Conservation (phyloP, 108 stramenopile genomes). For the Skeletonema costatum region DNA sequence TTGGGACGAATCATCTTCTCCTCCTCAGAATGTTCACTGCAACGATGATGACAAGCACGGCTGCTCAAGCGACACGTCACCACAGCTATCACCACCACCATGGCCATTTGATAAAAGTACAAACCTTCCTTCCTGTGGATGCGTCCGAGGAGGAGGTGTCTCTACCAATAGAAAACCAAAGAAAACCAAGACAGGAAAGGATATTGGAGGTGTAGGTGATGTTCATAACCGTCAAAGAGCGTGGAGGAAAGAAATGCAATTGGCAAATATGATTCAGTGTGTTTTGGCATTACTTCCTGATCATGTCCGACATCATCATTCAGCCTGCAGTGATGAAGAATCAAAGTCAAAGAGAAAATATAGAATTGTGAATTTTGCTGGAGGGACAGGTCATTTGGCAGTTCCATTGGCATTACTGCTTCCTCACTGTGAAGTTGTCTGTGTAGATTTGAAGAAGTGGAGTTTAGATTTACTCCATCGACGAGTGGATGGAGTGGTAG, state of each 20-base stretch:
- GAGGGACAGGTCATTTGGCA: constrained; percentile 71
- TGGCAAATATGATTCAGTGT: constrained; percentile 66
- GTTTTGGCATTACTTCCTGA: constrained; percentile 61
- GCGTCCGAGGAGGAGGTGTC: constrained; percentile 2
- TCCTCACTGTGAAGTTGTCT: constrained; percentile 59
- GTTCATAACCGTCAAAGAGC: constrained; percentile 52
- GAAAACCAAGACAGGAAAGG: constrained; percentile 27
- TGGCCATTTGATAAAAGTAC: constrained; percentile 28
- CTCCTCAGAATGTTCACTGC: background rate
- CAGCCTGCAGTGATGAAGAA: background rate
- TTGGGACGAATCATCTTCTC: constrained; percentile 2
- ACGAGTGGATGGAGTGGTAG: constrained; percentile 40
- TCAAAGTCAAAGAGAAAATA: constrained; percentile 9
- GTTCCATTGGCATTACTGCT: constrained; percentile 72
- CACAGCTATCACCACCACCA: constrained; percentile 12
- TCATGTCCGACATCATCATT: constrained; percentile 6
- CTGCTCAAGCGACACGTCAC: background rate
- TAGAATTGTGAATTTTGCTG: constrained; percentile 81
- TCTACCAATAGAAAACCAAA: background rate
- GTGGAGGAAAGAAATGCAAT: constrained; percentile 64
- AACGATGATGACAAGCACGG: background rate
- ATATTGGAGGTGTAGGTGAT: constrained; percentile 35
- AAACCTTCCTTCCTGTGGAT: constrained; percentile 14
- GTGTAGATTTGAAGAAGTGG: constrained; percentile 67
- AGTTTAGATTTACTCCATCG: constrained; percentile 60